Conservation (phyloP, 2,329 filamentous ascomycete genomes). For the Huntiella abstrusa region DNA sequence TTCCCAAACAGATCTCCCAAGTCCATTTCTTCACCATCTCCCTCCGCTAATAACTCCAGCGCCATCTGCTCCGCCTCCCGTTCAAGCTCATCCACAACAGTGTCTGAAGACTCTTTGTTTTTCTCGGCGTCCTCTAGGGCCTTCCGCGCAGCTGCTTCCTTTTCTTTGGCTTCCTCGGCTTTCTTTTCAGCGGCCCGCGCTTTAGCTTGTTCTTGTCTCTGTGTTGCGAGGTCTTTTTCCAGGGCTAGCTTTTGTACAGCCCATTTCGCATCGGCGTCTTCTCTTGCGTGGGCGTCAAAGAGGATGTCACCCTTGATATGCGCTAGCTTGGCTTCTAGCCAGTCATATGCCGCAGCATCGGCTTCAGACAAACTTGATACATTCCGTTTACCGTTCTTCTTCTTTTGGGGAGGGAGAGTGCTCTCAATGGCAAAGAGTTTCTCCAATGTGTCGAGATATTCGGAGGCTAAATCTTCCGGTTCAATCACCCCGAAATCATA, state of each 20-base stretch:
- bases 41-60: conserved; percentile 35
- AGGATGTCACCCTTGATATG: conserved; percentile 61
- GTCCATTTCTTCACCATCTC: conserved; percentile 34
- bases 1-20: conserved; percentile 32
- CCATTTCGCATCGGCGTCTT: conserved; percentile 47
- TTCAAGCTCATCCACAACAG: conserved; percentile 28
- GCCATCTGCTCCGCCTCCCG: conserved; percentile 40
- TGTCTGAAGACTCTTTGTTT: conserved; percentile 9
- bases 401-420: conserved; percentile 21
- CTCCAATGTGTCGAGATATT: conserved; percentile 57
- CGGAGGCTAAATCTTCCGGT: conserved; percentile 53
- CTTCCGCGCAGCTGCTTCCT: conserved; percentile 11
- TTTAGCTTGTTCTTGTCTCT: conserved; percentile 21
- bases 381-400: conserved; percentile 16
- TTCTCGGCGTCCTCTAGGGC: conserved; percentile 1
- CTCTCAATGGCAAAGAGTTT: conserved; percentile 45
- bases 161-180: conserved; percentile 9
- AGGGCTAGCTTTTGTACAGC: conserved; percentile 36
- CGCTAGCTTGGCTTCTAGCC: conserved; percentile 53
- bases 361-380: conserved; percentile 13
- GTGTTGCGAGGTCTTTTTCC: conserved; percentile 40
- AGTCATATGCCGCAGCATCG: conserved; percentile 34
- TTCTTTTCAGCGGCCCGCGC: conserved; percentile 13
- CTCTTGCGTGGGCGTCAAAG: conserved; percentile 40
- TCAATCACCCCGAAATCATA: conserved; percentile 49